Evolutionary conservation across 2,329 filamentous ascomycete species (phyloP), one percentile per base, ranked within the genome.

Genomic region (Aspergillus sp.): DNA sequence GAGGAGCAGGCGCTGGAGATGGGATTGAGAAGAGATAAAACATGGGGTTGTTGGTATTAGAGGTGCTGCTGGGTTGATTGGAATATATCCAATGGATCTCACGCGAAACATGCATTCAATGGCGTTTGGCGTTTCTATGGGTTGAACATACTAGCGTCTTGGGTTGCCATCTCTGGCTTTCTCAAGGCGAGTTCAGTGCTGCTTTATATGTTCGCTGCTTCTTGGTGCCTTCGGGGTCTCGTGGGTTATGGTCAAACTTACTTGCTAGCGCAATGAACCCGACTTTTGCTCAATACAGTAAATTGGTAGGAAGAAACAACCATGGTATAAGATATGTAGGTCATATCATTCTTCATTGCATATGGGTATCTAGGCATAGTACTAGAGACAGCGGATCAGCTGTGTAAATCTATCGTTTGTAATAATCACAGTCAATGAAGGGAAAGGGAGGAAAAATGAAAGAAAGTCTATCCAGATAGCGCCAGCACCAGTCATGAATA

Each of bases 331-430:
- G 38, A 48, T n/a, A 49, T 47, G 43, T 19, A 19, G 31, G 30
- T 34, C 57, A 54, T 34, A 52, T 53, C 9, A n/a, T 13, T 48
- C 52, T 68, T 62, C 61, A 65, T 65, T 57, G 64, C 61, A 64
- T 62, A 64, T 65, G 72, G 72, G 72, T 74, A 73, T 74, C 67
- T 71, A 70, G 68, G 64, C 68, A 57, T 31, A 38, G 45, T 64
- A 60, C 64, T 63, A 62, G 46, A 58, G 52, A 63, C 48, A 52
- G 48, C 52, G 55, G 38, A 62, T 34, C 25, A 62, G 45, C 56
- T 34, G 55, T 46, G 59, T 46, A 48, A 57, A 62, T 64, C 57
- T 61, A 65, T 61, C 58, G 59, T 56, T 63, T 57, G 54, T 58
- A 57, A 53, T 47, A 58, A 55, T 55, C 51, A 56, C 48, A 54